Evolutionary conservation across 495 filamentous ascomycete species (phyloP), one percentile per base, ranked within the genome.

Genomic region (Aspergillus sparsus): DNA sequence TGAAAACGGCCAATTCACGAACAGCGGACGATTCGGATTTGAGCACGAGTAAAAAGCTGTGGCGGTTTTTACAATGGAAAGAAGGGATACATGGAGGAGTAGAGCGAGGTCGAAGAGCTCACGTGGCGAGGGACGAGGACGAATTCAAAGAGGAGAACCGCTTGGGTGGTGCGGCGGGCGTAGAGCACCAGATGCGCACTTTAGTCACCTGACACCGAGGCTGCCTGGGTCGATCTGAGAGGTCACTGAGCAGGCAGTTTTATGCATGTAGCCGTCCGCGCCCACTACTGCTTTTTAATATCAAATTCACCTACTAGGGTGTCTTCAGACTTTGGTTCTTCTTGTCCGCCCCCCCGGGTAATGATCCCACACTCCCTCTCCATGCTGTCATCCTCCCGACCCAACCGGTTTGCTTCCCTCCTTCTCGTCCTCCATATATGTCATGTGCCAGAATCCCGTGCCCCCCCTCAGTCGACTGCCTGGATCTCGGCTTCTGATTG

Each of bases 401-500:
- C 55, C 61, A 66, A 57, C 60, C 58, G 58, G 55, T 61, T 62
- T 62, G 45, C 35, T 56, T 64, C 53, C 58, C 61, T 58, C 62
- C 62, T 62, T 59, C 49, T 54, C 49, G 47, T 46, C 41, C 0
- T 60, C 21, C 53, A 44, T 21, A 34, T 34, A 64, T 69, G 68
- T 78, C 76, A 80, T 73, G 74, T 77, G 76, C 68, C 64, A 54
- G 46, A 61, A 70, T 76, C 76, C 75, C 76, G 75, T 78, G 77
- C 72, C 74, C 66, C 71, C 71, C 69, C 60, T 66, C 64, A 60
- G 37, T 66, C 62, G 63, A 67, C 56, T 27, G 21, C 37, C 36
- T 44, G 51, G 4, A 33, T 41, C 35, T 12, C 7, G 9, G 0
- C 6, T 10, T 35, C 51, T 76, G 67, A 80, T 80, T 80, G 73